Base-by-base conservation (phyloP, 108 stramenopile species). In the Cyclotella cryptica region DNA sequence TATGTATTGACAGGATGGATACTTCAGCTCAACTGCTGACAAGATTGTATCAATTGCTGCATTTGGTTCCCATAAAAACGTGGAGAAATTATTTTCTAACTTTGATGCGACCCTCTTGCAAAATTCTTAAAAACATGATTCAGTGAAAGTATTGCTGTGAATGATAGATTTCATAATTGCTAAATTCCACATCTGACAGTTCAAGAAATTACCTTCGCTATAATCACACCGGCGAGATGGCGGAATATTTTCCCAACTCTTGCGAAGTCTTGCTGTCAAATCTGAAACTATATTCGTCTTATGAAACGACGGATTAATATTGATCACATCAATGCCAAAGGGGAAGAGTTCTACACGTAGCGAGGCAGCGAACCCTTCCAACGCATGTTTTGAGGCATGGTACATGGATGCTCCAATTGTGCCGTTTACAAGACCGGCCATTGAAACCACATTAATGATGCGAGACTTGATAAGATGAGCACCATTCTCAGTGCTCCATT, bases 291-390 rank as follows among this genome's bases (percentile, higher is more conserved):
- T 49, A 49, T 49, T 49, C n/a, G 47, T 49, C n/a, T n/a, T 49
- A 49, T 49, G 47, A 49, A 49, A 49, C 15, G 47, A 49, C 1
- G 47, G 47, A 49, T 49, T 49, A n/a, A 49, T n/a, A 49, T 49
- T 49, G n/a, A 49, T n/a, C 47, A 49, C 47, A 3, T 9, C 47
- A 49, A 49, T 49, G 9, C n/a, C 47, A 9, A 49, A 49, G 2
- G 47, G 47, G n/a, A n/a, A 49, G 18, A 49, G n/a, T n/a, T 49
- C 47, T 7, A n/a, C n/a, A 3, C 47, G 47, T n/a, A 49, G 47
- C 6, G 47, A 49, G n/a, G 47, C 47, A 17, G n/a, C 47, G n/a
- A 49, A 49, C 15, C 47, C 47, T 49, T 49, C 47, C 47, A 49
- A 7, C n/a, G 47, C 47, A 49, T 49, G 47, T 9, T 49, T 49